A percentile compares a stretch with the other conserved stretches of the same genome.
These are phyloP conservation scores for Hyphodiscus sp. DNA, from an alignment of 2,329 filamentous ascomycete genomes.

Conservation along the genomic window DNA sequence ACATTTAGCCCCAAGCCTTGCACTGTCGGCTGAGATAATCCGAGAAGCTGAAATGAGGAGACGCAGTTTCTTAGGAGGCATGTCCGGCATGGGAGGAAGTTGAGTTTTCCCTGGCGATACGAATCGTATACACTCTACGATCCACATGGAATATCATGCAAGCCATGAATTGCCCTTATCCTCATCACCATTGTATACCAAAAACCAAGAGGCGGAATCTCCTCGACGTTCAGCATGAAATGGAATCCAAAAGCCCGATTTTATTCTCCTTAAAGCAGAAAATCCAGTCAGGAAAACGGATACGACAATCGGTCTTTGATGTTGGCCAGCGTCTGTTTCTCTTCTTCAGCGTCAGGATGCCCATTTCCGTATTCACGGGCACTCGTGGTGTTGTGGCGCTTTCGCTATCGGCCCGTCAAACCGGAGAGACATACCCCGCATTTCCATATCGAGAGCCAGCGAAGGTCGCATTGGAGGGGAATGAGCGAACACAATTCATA, in stretches of 20 bases:
- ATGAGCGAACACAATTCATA: neutral
- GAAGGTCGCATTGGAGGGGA: neutral
- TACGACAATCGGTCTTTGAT: neutral
- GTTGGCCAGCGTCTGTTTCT: neutral
- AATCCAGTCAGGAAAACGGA: neutral
- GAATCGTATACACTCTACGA: neutral
- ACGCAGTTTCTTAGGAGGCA: slow-evolving; percentile 48
- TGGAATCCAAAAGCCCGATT: neutral
- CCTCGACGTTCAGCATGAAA: neutral
- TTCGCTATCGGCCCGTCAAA: neutral
- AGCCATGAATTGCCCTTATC: too few relatives aligned
- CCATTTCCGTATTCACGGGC: neutral
- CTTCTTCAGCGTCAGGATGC: neutral
- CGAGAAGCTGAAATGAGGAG: slow-evolving; percentile 70
- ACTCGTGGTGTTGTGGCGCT: neutral
- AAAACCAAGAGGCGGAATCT: neutral
- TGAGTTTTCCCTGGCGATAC: slow-evolving; percentile 7
- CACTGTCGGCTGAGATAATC: slow-evolving; percentile 72
- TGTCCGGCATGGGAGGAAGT: neutral
- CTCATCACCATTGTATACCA: neutral
- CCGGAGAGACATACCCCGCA: neutral
- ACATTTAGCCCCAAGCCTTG: slow-evolving; percentile 68
- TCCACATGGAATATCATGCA: neutral
- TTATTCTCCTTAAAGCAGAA: neutral
- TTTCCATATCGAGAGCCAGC: neutral